Evolutionary conservation across 139 green algal species (phyloP), one percentile per base, ranked within the genome.

Genomic region (Auxenochlorella pyrenoidosa): DNA sequence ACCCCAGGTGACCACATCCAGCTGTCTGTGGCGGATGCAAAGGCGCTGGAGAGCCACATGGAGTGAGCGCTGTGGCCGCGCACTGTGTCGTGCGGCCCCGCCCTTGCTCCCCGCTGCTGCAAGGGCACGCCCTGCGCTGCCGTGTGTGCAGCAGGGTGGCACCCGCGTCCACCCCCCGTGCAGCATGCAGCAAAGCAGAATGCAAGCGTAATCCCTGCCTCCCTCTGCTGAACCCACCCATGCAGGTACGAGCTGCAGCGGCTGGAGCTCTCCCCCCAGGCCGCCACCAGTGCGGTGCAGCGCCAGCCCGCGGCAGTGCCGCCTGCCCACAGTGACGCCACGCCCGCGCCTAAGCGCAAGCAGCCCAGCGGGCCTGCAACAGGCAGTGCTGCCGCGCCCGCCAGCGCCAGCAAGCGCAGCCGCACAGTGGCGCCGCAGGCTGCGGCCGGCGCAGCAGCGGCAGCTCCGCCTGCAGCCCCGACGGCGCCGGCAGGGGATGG

Each of bases 21-120:
- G 59, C 76, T 90, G 34, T 66, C 58, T 18, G 51, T 71, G 34
- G 51, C 38, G 0, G 58, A 83, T 19, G 43, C n/a, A n/a, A n/a
- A n/a, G n/a, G n/a, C n/a, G n/a, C n/a, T n/a, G n/a, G n/a, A n/a
- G n/a, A n/a, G n/a, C 44, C 60, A 76, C 63, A 66, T 88, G 63
- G 85, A 88, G 85, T 85, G 60, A 79, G 85, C 38, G 28, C 36
- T 12, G 59, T n/a, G n/a, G n/a, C n/a, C n/a, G n/a, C n/a, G n/a
- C n/a, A n/a, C n/a, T 72, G 65, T n/a, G 15, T 32, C 65, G 26
- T 36, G 65, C 26, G 26, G 59, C 22, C 59, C 24, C 59, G 59
- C 16, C 10, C 47, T 10, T 54, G 47, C 47, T 54, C 47, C n/a
- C n/a, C n/a, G n/a, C n/a, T n/a, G n/a, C n/a, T n/a, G n/a, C n/a